A percentile compares a stretch with the other conserved stretches of the same genome.
Conservation (phyloP, 345 rosid species). For the Citrus sp. region DNA sequence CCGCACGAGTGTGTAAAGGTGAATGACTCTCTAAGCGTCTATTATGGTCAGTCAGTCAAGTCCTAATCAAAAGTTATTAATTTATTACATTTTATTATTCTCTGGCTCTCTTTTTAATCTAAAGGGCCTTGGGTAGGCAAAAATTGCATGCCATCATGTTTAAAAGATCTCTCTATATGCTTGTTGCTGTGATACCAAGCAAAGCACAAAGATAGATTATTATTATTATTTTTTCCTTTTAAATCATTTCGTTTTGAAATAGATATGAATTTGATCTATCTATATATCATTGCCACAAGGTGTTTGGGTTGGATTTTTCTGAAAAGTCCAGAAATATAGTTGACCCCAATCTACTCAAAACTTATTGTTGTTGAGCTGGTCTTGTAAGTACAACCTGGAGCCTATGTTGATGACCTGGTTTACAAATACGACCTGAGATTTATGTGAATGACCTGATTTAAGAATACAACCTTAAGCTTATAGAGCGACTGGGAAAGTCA, state of each 20-base stretch:
- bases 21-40: background rate
- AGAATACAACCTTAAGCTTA: too few relatives aligned
- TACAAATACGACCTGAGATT: too few relatives aligned
- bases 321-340: too few relatives aligned
- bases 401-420: too few relatives aligned
- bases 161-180: background rate
- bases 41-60: background rate
- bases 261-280: background rate
- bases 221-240: background rate
- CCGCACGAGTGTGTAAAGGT: background rate
- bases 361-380: too few relatives aligned
- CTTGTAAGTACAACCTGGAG: too few relatives aligned
- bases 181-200: constrained; percentile 8
- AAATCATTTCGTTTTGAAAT: constrained; percentile 5
- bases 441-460: too few relatives aligned
- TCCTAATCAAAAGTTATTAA: background rate
- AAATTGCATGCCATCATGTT: constrained; percentile 9
- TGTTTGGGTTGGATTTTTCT: too few relatives aligned
- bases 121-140: constrained; percentile 8
- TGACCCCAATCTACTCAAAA: too few relatives aligned
- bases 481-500: too few relatives aligned
- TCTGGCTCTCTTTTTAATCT: background rate
- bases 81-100: background rate
- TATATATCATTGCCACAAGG: background rate
- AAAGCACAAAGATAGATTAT: background rate